Conservation (phyloP, 192 early-diverging fungal species). For the Neocallimastix lanati region DNA sequence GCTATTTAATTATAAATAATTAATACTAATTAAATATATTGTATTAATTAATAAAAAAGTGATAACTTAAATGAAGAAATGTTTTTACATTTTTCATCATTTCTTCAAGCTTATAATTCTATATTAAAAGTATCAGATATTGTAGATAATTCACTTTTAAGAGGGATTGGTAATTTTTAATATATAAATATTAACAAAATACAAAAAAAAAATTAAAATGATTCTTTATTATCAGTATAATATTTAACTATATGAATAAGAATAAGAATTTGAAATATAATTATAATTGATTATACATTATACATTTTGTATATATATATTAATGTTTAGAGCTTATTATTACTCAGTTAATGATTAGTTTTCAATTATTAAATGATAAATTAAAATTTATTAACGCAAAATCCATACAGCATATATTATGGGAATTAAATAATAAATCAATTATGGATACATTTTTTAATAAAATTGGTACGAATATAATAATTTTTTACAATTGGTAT, state of each 20-base stretch:
- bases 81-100: constrained; percentile 24
- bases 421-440: neutral
- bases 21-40: no score
- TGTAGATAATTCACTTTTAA: constrained; percentile 21
- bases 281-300: no score
- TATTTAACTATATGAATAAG: no score
- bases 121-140: constrained; percentile 24
- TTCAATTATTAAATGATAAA: neutral
- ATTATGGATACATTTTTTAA: neutral
- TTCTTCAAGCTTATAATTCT: constrained; percentile 39
- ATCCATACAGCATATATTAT: neutral
- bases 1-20: no score
- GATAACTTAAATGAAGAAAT: constrained; percentile 15
- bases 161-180: constrained; percentile 18
- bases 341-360: neutral
- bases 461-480: no score
- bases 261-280: no score
- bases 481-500: no score
- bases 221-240: no score
- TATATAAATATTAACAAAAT: no score
- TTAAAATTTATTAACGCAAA: neutral
- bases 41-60: no score
- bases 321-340: neutral
- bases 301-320: no score
- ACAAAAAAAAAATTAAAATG: no score